Percentiles rank a stretch among this genome's conserved stretches.
These are phyloP conservation scores for Lactarius quietus DNA, from an alignment of 768 basidiomycete genomes.

Conservation along the genomic window DNA sequence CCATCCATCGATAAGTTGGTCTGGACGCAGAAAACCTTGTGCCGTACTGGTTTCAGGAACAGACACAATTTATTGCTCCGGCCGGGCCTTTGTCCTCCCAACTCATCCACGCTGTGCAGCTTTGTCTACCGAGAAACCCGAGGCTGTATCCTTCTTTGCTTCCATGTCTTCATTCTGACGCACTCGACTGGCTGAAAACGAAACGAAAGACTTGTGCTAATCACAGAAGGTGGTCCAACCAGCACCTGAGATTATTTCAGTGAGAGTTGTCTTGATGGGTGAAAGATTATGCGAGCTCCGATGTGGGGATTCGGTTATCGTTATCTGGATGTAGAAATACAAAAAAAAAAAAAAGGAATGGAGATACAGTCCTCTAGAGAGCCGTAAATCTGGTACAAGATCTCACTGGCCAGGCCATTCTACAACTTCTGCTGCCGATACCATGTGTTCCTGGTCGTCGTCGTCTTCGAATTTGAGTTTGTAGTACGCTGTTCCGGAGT, in stretches of 20 bases:
- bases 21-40: neutral
- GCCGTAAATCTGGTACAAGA: neutral
- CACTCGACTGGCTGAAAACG: neutral
- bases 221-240: neutral
- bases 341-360: neutral
- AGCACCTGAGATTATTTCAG: neutral
- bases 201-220: neutral
- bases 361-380: neutral
- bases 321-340: constrained; percentile 12
- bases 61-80: constrained; percentile 7
- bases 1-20: neutral
- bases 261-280: neutral
- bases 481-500: constrained; percentile 49
- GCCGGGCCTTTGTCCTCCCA: constrained; percentile 12
- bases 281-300: neutral
- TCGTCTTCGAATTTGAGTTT: constrained; percentile 88
- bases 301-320: constrained; percentile 1
- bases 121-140: neutral
- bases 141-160: neutral
- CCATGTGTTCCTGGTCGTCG: constrained; percentile 75
- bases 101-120: constrained; percentile 2
- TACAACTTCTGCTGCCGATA: constrained; percentile 77
- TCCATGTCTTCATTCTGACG: neutral
- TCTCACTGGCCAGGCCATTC: constrained; percentile 58
- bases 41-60: neutral